A percentile compares a stretch with the other conserved stretches of the same genome.
These are phyloP conservation scores for Solanum ossicruentum DNA, from an alignment of 257 asterid genomes.

Conservation along the genomic window DNA sequence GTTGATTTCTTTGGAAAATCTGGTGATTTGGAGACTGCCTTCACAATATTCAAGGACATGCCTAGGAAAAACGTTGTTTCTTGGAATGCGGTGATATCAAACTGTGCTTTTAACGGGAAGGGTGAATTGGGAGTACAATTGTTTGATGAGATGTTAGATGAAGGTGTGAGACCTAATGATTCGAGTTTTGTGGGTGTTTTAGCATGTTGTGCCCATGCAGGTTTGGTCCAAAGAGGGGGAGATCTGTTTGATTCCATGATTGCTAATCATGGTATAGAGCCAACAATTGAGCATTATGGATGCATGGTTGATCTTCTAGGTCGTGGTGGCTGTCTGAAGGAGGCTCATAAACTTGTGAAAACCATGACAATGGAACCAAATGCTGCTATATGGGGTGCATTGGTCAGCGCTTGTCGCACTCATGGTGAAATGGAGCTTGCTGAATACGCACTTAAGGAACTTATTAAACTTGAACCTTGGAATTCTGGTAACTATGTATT, in stretches of 20 bases:
- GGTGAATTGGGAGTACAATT: constrained; percentile 20
- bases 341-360: constrained; percentile 25
- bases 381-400: constrained; percentile 36
- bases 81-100: constrained; percentile 29
- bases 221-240: constrained; percentile 23
- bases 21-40: constrained; percentile 20
- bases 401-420: constrained; percentile 29
- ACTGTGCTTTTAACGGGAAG: constrained; percentile 28
- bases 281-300: constrained; percentile 34
- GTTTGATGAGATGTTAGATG: constrained; percentile 25
- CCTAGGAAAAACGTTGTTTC: constrained; percentile 23
- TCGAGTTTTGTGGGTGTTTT: constrained; percentile 23
- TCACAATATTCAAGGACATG: constrained; percentile 10
- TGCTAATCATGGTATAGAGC: constrained; percentile 5
- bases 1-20: constrained; percentile 24
- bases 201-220: constrained; percentile 33
- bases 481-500: constrained; percentile 36
- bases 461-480: constrained; percentile 25
- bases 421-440: constrained; percentile 27
- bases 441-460: constrained; percentile 26
- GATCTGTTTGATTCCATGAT: constrained; percentile 18
- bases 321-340: constrained; percentile 24
- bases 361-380: constrained; percentile 29
- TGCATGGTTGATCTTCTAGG: constrained; percentile 41
- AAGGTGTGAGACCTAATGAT: constrained; percentile 21